These are phyloP conservation scores for Blastomyces gilchristii DNA, from an alignment of 2,329 filamentous ascomycete genomes.

Conservation along the genomic window DNA sequence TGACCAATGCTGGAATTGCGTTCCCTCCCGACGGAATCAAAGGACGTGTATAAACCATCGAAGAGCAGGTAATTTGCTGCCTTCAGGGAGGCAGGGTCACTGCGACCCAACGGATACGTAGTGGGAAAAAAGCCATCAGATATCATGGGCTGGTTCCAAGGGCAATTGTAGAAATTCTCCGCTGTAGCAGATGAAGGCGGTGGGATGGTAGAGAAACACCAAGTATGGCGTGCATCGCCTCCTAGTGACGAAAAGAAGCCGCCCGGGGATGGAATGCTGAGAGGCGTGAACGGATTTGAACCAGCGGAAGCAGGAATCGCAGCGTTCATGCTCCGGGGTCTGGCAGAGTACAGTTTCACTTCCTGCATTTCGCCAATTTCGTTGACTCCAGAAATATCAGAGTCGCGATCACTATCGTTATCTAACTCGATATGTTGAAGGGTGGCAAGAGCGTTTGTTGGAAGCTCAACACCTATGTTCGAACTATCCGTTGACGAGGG, in stretches of 20 bases:
- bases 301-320: constrained; percentile 44
- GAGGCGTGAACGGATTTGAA: constrained; percentile 61
- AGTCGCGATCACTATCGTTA: constrained; percentile 35
- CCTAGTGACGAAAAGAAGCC: constrained; percentile 85
- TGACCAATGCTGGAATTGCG: constrained; percentile 34
- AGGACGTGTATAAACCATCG: background rate
- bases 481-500: constrained; percentile 21
- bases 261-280: constrained; percentile 84
- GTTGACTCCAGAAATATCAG: constrained; percentile 38
- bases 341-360: constrained; percentile 43
- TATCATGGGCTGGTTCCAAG: constrained; percentile 51
- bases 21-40: background rate
- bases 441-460: constrained; percentile 69
- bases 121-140: too few species aligned
- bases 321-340: constrained; percentile 35
- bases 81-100: background rate
- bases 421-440: constrained; percentile 59
- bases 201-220: constrained; percentile 54
- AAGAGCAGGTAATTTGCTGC: background rate
- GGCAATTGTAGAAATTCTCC: constrained; percentile 78
- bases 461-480: constrained; percentile 55
- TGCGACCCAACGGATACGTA: background rate
- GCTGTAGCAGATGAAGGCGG: constrained; percentile 81
- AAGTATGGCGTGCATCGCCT: constrained; percentile 65
- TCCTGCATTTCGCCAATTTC: constrained; percentile 50